Evolutionary conservation across 371 early-diverging fungal species (phyloP), one percentile per base, ranked within the genome.

Genomic region (Mycotypha africana): DNA sequence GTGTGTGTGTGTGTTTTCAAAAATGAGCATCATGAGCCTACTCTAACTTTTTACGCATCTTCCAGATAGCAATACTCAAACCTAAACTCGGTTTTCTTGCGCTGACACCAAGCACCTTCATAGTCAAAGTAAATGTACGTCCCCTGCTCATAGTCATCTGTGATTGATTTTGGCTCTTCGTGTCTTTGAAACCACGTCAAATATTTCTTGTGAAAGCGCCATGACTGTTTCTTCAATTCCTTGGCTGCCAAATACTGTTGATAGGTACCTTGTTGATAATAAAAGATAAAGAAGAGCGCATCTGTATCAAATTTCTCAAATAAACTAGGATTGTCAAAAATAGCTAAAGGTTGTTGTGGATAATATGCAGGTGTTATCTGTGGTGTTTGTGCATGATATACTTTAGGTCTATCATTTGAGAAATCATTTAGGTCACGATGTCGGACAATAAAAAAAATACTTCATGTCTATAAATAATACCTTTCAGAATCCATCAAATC

Each of bases 161-260:
- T 98, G 45, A 98, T 96, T 16, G 84, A 78, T 58, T 85, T 89
- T 17, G 99, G 99, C 67, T 99, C 98, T 56, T 97, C 96, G 56
- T 92, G 92, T 17, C 99, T 86, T 62, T 99, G 99, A 78, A 99
- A 99, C 99, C 99, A 99, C 19, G 97, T 97, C 51, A 84, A 70
- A 55, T 97, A 98, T 71, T 97, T 95, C 67, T 95, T 97, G 73
- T 99, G 99, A 68, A 95, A 99, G 44, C 99, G 81, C 99, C 99
- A 99, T 14, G 91, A 90, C 59, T 96, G 95, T 56, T 90, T 86
- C 67, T 98, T 99, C 46, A 99, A 70, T 61, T 97, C 97, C 42
- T 87, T 79, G 14, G 98, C 98, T 12, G 99, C 98, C 42, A 97
- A 74, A 60, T 91, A 95, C 89, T 99, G 99, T 51, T 94, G 93